Evolutionary conservation across 1,284 basidiomycete genomes (phyloP).

Genomic region (Mixia osmundae): DNA sequence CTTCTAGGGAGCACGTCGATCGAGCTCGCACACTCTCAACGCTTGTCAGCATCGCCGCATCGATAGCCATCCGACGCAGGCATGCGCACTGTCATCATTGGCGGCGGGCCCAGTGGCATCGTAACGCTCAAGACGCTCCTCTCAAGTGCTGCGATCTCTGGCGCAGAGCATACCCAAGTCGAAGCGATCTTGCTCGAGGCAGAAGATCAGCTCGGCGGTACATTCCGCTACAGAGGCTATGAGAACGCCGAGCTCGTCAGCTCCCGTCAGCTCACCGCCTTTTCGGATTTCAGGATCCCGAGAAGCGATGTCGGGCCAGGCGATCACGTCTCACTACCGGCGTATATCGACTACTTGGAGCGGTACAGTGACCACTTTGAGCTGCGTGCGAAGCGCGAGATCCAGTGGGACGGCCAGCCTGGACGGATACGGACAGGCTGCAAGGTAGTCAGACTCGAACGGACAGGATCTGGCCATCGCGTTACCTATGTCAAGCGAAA

Average conservation of each 20-base stretch:
- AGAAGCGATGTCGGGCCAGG: conserved; percentile 23
- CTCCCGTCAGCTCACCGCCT: conserved; percentile 38
- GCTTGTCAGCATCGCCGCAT: background rate
- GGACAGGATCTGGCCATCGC: too few species aligned
- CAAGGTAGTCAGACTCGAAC: too few species aligned
- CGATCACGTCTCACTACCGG: conserved; percentile 34
- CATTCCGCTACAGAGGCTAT: conserved; percentile 27
- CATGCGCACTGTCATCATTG: conserved; percentile 22
- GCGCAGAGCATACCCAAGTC: conserved; percentile 26
- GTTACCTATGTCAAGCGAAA: too few species aligned
- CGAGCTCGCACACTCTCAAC: too few species aligned
- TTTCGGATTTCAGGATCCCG: conserved; percentile 37
- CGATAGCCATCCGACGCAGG: background rate
- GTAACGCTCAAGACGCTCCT: conserved; percentile 36
- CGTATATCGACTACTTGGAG: conserved; percentile 36
- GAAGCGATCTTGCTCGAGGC: conserved; percentile 35
- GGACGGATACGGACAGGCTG: conserved; percentile 7
- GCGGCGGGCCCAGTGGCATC: conserved; percentile 37
- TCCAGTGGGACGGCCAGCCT: conserved; percentile 8
- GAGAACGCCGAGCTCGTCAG: conserved; percentile 36
- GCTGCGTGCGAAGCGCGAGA: conserved; percentile 18
- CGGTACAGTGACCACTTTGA: conserved; percentile 31
- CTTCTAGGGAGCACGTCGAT: background rate
- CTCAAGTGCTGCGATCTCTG: too few species aligned
- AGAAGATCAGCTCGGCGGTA: conserved; percentile 38